phyloP scores from a whole-genome alignment of 331 rosid genomes.

The Prunus yedoensis region DNA sequence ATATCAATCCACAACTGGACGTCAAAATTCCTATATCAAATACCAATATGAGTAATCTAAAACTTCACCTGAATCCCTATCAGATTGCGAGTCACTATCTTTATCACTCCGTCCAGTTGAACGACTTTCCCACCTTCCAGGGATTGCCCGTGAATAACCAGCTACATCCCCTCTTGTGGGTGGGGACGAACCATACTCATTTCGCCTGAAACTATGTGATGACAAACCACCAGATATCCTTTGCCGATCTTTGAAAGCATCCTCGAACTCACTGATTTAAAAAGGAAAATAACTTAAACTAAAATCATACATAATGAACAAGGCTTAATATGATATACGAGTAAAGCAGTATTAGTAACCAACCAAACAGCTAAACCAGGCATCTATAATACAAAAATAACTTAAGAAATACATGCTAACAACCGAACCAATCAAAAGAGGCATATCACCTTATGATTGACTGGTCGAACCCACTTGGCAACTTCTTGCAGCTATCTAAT shows the following conservation, averaged over 20 bases:
- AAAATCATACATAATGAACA: conserved; percentile 21
- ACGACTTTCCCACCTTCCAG: conserved; percentile 87
- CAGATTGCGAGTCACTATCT: conserved; percentile 82
- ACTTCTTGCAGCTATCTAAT: conserved; percentile 69
- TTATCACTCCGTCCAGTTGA: conserved; percentile 70
- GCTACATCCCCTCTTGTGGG: conserved; percentile 68
- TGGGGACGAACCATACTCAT: conserved; percentile 79
- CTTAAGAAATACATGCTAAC: neutral
- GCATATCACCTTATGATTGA: conserved; percentile 65
- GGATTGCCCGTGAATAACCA: conserved; percentile 62
- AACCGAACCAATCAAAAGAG: neutral
- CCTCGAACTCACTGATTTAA: conserved; percentile 75
- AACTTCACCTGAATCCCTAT: conserved; percentile 75
- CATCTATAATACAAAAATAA: neutral
- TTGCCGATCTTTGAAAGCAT: conserved; percentile 61
- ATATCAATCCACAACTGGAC: neutral
- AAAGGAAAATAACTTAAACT: neutral
- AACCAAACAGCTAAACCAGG: neutral
- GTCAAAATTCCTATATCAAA: neutral
- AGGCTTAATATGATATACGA: conserved; percentile 12
- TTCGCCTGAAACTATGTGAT: conserved; percentile 56
- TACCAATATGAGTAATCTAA: conserved; percentile 15
- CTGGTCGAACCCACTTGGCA: conserved; percentile 74
- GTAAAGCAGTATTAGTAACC: conserved; percentile 12
- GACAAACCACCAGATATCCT: conserved; percentile 67